Percentiles rank a stretch among this genome's conserved stretches.
phyloP scores from a whole-genome alignment of 257 asterid genomes.

The Orobanche coerulescens region DNA sequence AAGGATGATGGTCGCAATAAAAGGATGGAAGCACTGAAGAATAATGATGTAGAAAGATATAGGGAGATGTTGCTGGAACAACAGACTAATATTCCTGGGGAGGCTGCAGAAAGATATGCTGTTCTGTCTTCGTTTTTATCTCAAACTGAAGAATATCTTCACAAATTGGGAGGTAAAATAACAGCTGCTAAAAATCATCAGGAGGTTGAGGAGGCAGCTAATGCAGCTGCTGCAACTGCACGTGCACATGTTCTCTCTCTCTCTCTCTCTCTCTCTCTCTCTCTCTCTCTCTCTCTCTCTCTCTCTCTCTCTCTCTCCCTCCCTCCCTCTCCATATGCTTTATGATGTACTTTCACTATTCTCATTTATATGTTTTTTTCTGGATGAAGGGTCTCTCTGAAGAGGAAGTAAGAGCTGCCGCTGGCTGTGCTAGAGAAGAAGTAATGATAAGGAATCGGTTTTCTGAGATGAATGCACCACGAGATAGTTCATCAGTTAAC shows the following conservation, averaged over 20 bases:
- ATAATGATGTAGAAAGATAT: slow-evolving; percentile 95
- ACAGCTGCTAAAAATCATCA: slow-evolving; percentile 93
- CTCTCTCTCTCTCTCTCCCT: too few species aligned
- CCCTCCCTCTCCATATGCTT: not conserved
- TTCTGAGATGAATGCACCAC: slow-evolving; percentile 98
- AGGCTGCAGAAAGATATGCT: slow-evolving; percentile 95
- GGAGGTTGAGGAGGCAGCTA: slow-evolving; percentile 97
- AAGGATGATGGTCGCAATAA: slow-evolving; percentile 82
- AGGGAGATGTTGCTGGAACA: slow-evolving; percentile 98
- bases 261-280: slow-evolving; percentile 8
- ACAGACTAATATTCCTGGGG: slow-evolving; percentile 75
- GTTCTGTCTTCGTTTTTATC: slow-evolving; percentile 85
- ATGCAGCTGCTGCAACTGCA: slow-evolving; percentile 79
- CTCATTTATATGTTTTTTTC: slow-evolving; percentile 21
- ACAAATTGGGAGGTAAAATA: slow-evolving; percentile 83
- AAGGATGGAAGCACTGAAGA: slow-evolving; percentile 98
- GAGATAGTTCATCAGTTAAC: slow-evolving; percentile 79
- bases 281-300: slow-evolving; percentile 12
- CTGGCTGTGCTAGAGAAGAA: slow-evolving; percentile 98
- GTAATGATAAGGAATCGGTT: slow-evolving; percentile 94
- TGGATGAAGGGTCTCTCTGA: slow-evolving; percentile 84
- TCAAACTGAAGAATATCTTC: slow-evolving; percentile 95
- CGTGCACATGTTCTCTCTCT: slow-evolving; percentile 65
- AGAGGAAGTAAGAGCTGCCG: slow-evolving; percentile 97
- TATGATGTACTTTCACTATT: slow-evolving; percentile 2